Conservation (phyloP, 2,329 filamentous ascomycete genomes). For the Daldinia sp. region DNA sequence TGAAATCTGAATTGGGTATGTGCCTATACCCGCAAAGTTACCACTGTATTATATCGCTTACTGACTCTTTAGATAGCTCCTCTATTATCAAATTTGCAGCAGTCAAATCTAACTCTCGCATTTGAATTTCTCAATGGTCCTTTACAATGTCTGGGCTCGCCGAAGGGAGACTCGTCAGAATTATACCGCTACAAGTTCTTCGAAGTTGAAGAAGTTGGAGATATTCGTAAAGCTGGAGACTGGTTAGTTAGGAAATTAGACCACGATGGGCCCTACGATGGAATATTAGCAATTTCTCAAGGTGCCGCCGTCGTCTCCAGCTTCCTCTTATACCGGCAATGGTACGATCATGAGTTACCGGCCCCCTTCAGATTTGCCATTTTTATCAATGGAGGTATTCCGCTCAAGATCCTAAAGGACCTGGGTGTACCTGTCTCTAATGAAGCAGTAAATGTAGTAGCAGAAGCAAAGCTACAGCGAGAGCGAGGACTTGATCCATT, state of each 20-base stretch:
- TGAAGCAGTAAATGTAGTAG: constrained; percentile 42
- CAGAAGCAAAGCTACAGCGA: constrained; percentile 36
- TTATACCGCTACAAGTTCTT: constrained; percentile 29
- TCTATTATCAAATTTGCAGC: constrained; percentile 9
- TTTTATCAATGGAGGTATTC: constrained; percentile 52
- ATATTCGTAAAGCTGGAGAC: constrained; percentile 48
- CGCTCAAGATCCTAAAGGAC: constrained; percentile 47
- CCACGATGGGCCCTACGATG: constrained; percentile 41
- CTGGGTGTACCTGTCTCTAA: constrained; percentile 48
- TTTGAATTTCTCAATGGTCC: constrained; percentile 41
- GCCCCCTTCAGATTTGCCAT: constrained; percentile 51
- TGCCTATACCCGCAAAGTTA: neutral
- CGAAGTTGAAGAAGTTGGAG: constrained; percentile 33
- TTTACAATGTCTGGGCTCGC: constrained; percentile 8
- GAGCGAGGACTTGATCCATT: constrained; percentile 28
- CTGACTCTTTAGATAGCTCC: constrained; percentile 4
- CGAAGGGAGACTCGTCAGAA: constrained; percentile 11
- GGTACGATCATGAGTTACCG: constrained; percentile 43
- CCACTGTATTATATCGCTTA: neutral
- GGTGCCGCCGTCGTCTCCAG: constrained; percentile 51
- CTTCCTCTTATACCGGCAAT: constrained; percentile 52
- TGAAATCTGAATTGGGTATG: constrained; percentile 34
- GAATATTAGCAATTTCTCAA: constrained; percentile 40
- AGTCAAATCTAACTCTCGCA: constrained; percentile 1
- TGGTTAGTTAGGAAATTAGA: constrained; percentile 49